Evolutionary conservation across 2,329 filamentous ascomycete genomes (phyloP).

Genomic region (Claviceps sp.): DNA sequence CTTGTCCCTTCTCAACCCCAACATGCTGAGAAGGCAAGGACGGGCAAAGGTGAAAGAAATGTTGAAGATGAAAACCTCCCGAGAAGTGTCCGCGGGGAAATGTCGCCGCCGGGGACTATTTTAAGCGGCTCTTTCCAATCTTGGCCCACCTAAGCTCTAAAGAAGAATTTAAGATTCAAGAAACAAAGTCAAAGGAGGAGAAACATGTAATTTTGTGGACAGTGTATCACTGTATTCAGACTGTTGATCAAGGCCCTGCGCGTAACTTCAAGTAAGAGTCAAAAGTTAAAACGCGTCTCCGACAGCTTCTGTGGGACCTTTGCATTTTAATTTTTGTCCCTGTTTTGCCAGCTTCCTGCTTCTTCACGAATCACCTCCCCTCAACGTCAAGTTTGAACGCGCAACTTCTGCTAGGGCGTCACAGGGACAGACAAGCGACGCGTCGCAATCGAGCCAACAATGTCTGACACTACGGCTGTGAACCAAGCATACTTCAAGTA

Average conservation of each 20-base stretch:
- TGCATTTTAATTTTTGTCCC: not conserved
- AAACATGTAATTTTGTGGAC: not conserved
- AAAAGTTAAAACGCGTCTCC: too few species aligned
- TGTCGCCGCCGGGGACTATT: not conserved
- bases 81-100: slow-evolving; percentile 19
- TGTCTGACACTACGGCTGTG: slow-evolving; percentile 18
- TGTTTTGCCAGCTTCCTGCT: not conserved
- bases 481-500: slow-evolving; percentile 32
- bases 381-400: too few species aligned
- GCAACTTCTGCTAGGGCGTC: not conserved
- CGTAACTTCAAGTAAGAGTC: too few species aligned
- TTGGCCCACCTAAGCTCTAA: too few species aligned
- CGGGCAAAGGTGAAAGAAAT: not conserved
- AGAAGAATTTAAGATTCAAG: not conserved
- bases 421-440: not conserved
- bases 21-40: too few species aligned
- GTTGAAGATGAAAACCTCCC: slow-evolving; percentile 6
- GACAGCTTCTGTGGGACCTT: not conserved
- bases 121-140: not conserved
- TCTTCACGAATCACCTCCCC: not conserved
- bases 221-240: too few species aligned
- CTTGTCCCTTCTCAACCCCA: too few species aligned
- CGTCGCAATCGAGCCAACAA: slow-evolving; percentile 9
- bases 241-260: too few species aligned
- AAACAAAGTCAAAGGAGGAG: not conserved